phyloP scores from a whole-genome alignment of 768 basidiomycete species.

The Suillus ampliporus region DNA sequence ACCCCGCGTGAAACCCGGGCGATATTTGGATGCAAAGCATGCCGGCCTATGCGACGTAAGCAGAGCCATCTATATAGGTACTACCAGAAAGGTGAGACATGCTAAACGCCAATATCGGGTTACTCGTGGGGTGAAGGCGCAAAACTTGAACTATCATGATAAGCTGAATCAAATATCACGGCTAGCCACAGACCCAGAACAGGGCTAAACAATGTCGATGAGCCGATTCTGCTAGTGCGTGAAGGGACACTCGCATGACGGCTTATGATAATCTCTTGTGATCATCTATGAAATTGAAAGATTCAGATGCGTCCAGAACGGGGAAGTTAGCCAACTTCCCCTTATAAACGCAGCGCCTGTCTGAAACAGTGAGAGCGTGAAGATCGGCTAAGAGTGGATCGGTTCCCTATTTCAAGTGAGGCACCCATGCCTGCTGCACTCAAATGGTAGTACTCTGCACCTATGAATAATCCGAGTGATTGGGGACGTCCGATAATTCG shows the following conservation, averaged over 20 bases:
- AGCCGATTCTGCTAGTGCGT: background rate
- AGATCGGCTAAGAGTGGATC: background rate
- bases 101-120: background rate
- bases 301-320: background rate
- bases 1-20: background rate
- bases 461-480: background rate
- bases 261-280: background rate
- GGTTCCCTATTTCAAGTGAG: background rate
- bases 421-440: no score
- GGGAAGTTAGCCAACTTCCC: background rate
- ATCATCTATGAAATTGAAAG: background rate
- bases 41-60: background rate
- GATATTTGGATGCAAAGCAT: background rate
- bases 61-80: background rate
- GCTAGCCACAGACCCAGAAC: background rate
- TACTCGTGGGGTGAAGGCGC: background rate
- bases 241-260: background rate
- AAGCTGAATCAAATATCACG: background rate
- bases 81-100: background rate
- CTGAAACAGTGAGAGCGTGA: background rate
- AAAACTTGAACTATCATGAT: background rate
- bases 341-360: background rate
- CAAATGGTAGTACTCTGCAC: background rate
- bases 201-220: background rate
- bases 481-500: background rate